Evolutionary conservation across 768 basidiomycete genomes (phyloP).

Genomic region (Suillus weaverae): DNA sequence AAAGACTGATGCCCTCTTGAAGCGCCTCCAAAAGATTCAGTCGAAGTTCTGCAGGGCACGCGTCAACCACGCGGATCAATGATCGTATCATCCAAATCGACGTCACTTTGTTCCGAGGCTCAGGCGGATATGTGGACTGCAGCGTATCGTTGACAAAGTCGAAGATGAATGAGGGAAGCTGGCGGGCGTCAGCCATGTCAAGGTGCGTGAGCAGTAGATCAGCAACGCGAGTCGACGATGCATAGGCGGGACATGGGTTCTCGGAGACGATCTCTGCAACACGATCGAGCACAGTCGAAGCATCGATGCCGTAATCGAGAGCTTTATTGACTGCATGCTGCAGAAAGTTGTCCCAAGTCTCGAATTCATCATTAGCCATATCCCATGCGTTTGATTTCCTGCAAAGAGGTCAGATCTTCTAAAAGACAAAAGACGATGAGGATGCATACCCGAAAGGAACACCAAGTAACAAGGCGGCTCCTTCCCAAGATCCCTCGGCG

Average conservation of each 20-base stretch:
- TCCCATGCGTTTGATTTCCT: constrained; percentile 46
- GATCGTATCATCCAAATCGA: constrained; percentile 65
- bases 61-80: constrained; percentile 52
- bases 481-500: constrained; percentile 51
- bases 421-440: constrained; percentile 9
- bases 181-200: constrained; percentile 49
- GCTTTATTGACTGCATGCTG: constrained; percentile 52
- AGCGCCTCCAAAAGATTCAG: constrained; percentile 46
- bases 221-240: constrained; percentile 52
- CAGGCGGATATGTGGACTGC: constrained; percentile 64
- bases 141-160: constrained; percentile 63
- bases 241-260: constrained; percentile 39
- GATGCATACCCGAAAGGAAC: constrained; percentile 62
- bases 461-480: constrained; percentile 49
- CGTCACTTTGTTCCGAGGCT: constrained; percentile 49
- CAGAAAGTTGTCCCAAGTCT: constrained; percentile 61
- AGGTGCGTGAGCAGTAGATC: constrained; percentile 61
- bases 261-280: constrained; percentile 49
- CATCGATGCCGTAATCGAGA: constrained; percentile 59
- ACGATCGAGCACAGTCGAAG: constrained; percentile 51
- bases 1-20: constrained; percentile 55
- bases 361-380: constrained; percentile 51
- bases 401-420: background rate
- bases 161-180: constrained; percentile 54
- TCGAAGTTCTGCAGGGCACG: constrained; percentile 51